Conservation (phyloP, 1,139 yeast species). For the Geotrichum armillariae region DNA sequence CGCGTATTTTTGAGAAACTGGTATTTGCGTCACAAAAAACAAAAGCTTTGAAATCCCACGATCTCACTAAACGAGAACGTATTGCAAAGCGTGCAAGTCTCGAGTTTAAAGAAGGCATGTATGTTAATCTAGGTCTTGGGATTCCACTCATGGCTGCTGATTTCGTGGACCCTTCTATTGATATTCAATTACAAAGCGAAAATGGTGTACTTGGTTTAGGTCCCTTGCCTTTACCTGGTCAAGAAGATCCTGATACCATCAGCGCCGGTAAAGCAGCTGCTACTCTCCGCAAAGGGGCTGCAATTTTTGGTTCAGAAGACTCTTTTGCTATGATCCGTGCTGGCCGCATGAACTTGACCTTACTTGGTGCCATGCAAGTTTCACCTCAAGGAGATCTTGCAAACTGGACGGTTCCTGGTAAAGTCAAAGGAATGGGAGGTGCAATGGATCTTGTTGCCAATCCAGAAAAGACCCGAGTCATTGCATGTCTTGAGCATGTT, state of each 20-base stretch:
- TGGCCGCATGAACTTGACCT: conserved; percentile 45
- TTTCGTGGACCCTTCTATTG: conserved; percentile 39
- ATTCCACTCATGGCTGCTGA: conserved; percentile 49
- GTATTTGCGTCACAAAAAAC: conserved; percentile 25
- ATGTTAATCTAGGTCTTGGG: conserved; percentile 49
- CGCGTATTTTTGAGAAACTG: conserved; percentile 43
- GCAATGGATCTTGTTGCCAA: conserved; percentile 53
- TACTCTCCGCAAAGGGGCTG: conserved; percentile 45
- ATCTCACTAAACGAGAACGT: conserved; percentile 36
- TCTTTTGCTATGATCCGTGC: conserved; percentile 49
- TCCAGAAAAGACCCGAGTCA: conserved; percentile 45
- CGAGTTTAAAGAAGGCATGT: conserved; percentile 45
- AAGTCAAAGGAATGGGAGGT: conserved; percentile 52
- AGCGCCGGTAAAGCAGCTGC: conserved; percentile 52
- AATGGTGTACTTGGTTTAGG: conserved; percentile 50
- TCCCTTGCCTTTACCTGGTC: conserved; percentile 44
- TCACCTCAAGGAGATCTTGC: conserved; percentile 47
- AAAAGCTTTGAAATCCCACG: conserved; percentile 8
- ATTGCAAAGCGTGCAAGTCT: conserved; percentile 46
- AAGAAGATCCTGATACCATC: conserved; percentile 47
- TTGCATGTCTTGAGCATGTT: conserved; percentile 47
- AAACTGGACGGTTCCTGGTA: conserved; percentile 50
- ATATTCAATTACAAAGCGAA: conserved; percentile 46
- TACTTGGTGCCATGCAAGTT: conserved; percentile 49
- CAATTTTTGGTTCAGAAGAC: conserved; percentile 49